Evolutionary conservation across 169 alveolate genomes (phyloP), one percentile per base, ranked within the genome.

Genomic region (Plasmodium fragile): DNA sequence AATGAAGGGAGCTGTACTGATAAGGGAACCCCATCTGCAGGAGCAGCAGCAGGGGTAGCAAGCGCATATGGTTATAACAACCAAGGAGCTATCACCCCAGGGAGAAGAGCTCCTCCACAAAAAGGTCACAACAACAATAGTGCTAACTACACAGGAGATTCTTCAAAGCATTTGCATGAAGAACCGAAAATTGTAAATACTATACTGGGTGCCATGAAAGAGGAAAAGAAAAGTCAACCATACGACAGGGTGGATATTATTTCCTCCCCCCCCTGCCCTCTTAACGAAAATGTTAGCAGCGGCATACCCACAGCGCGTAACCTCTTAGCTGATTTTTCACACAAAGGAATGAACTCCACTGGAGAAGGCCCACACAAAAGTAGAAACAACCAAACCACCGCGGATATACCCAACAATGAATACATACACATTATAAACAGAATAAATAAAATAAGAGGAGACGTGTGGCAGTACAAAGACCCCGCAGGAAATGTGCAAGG

Each of bases 401-500:
- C 0, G 25, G 92, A 82, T 0, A 8, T 82, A 0, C 3, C 82
- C n/a, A 65, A 59, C 22, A 53, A 77, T 22, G 41, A 18, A 3
- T 65, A 65, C 22, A 78, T 89, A 1, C 45, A 89, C 11, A 18
- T 59, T 4, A 89, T 89, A 65, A 89, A 53, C 34, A 78, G 73
- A 32, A n/a, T 89, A 59, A 89, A 89, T 77, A 89, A 89, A 41
- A 39, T 89, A 32, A 78, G 69, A 28, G 95, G 92, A 22, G 85
- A 92, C 22, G 81, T 82, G 22, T 96, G 98, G 98, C 98, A 95
- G 73, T 96, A 96, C 85, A 95, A 91, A 94, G 98, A 96, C 59
- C 96, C 96, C 18, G 92, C 94, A 52, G 98, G 98, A 7, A 82
- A 83, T 82, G 89, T 96, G 34, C 98, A 96, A 75, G 98, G 98